These are phyloP conservation scores for Nigrospora oryzae DNA, from an alignment of 2,329 filamentous ascomycete species.

Conservation along the genomic window DNA sequence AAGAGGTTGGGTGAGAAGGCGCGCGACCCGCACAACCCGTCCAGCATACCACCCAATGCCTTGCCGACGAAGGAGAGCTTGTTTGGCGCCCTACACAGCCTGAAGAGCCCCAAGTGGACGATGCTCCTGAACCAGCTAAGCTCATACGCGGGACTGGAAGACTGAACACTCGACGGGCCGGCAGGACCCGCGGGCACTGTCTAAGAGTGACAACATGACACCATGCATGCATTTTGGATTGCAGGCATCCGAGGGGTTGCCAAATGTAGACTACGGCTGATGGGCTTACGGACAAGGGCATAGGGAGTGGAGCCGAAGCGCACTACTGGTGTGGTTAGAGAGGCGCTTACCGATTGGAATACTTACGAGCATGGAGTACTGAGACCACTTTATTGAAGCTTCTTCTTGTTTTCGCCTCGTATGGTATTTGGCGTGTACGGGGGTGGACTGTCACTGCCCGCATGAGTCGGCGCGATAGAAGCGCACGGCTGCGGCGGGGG, in stretches of 20 bases:
- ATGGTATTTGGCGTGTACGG: too few relatives aligned
- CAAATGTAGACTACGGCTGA: conserved; percentile 2
- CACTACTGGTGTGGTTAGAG: too few relatives aligned
- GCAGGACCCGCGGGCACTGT: background rate
- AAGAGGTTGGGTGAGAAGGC: conserved; percentile 61
- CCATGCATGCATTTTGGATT: background rate
- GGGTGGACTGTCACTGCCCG: too few relatives aligned
- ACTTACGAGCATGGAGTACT: too few relatives aligned
- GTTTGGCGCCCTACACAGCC: conserved; percentile 53
- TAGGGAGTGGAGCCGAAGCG: background rate
- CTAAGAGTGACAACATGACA: background rate
- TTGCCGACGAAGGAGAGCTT: conserved; percentile 61
- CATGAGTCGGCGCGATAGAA: too few relatives aligned
- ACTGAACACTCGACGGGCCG: background rate
- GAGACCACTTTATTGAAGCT: too few relatives aligned
- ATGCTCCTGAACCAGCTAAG: conserved; percentile 62
- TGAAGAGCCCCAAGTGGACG: conserved; percentile 53
- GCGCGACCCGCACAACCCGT: conserved; percentile 43
- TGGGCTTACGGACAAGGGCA: conserved; percentile 1
- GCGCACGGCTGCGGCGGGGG: too few relatives aligned
- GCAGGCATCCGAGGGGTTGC: background rate
- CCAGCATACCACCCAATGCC: conserved; percentile 48
- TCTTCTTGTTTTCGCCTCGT: too few relatives aligned
- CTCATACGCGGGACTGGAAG: conserved; percentile 42
- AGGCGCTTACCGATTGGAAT: too few relatives aligned